A percentile compares a stretch with the other conserved stretches of the same genome.
Evolutionary conservation across 83 land plant genomes (phyloP).

Genomic region (Larix sibirica): DNA sequence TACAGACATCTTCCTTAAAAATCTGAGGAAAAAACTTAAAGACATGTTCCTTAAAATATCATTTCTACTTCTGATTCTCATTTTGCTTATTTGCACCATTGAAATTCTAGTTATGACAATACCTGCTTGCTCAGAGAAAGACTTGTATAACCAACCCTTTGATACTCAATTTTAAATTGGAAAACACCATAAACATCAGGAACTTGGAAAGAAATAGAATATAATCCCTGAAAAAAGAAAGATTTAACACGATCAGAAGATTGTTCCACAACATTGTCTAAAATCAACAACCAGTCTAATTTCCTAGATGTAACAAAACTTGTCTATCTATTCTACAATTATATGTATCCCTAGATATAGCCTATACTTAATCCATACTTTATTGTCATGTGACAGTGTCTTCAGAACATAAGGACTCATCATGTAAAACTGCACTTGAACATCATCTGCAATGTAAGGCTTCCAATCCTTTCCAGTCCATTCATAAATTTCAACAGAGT

Average conservation of each 20-base stretch:
- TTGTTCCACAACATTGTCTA: neutral
- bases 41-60: neutral
- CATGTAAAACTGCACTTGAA: conserved; percentile 99
- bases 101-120: neutral
- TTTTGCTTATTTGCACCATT: neutral
- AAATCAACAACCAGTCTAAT: neutral
- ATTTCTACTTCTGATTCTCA: neutral
- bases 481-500: conserved; percentile 90
- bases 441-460: conserved; percentile 95
- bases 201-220: conserved; percentile 80
- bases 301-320: neutral
- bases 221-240: conserved; percentile 68
- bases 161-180: conserved; percentile 96
- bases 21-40: neutral
- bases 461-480: conserved; percentile 94
- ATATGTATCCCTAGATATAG: neutral
- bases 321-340: neutral
- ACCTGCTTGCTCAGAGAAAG: conserved; percentile 96
- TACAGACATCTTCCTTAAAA: no score
- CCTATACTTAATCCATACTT: conserved; percentile 48
- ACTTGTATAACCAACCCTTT: conserved; percentile 92
- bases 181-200: conserved; percentile 99
- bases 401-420: conserved; percentile 99
- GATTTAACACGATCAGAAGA: neutral
- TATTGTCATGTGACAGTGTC: conserved; percentile 67